Conservation (phyloP, 805 yeast genomes). For the Metschnikowia similis region DNA sequence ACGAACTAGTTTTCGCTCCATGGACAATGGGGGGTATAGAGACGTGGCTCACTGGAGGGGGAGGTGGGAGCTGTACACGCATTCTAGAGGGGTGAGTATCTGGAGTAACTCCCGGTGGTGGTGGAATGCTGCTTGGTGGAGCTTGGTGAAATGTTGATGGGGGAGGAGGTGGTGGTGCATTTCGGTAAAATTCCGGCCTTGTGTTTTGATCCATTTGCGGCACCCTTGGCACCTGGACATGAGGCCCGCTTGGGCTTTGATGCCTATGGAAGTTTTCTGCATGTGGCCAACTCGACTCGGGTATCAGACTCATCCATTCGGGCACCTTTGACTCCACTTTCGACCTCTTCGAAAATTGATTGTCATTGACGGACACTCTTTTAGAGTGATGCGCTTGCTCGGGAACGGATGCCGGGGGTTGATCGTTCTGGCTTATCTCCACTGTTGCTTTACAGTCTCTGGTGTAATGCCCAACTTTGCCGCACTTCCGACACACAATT, state of each 20-base stretch:
- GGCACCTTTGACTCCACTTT: not conserved
- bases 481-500: slow-evolving; percentile 74
- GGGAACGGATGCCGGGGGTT: not conserved
- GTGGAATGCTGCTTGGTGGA: slow-evolving; percentile 11
- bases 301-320: slow-evolving; percentile 1
- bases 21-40: not conserved
- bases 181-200: not conserved
- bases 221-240: not conserved
- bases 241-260: not conserved
- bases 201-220: not conserved
- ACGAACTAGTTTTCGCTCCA: not conserved
- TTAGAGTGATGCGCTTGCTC: not conserved
- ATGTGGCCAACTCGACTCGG: not conserved
- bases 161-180: slow-evolving; percentile 1
- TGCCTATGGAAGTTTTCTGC: not conserved
- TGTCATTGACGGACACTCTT: not conserved
- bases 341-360: not conserved
- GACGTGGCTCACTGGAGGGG: not conserved
- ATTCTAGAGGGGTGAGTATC: slow-evolving; percentile 6
- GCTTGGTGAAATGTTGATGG: slow-evolving; percentile 1
- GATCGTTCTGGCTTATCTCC: slow-evolving; percentile 2
- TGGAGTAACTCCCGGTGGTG: slow-evolving; percentile 9
- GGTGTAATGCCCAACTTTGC: slow-evolving; percentile 79
- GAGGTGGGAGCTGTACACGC: slow-evolving; percentile 5
- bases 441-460: slow-evolving; percentile 65